These are phyloP conservation scores for Dothistroma pini DNA, from an alignment of 2,329 filamentous ascomycete genomes.

Conservation along the genomic window DNA sequence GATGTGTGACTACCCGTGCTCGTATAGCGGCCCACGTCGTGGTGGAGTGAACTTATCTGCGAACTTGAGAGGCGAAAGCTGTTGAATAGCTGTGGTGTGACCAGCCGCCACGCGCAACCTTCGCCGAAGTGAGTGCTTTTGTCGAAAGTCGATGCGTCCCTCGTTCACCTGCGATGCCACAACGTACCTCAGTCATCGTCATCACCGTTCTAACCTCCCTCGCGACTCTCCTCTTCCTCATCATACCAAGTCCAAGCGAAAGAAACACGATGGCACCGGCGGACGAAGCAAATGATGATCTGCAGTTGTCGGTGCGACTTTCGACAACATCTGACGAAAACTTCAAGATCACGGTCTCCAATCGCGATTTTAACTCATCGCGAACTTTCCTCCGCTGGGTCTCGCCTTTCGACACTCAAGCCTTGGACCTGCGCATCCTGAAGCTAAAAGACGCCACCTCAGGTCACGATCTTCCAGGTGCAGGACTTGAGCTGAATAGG, in stretches of 20 bases:
- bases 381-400: constrained; percentile 36
- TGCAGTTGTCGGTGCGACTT: background rate
- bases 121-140: no score
- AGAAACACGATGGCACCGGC: background rate
- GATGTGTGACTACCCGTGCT: background rate
- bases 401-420: constrained; percentile 37
- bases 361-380: background rate
- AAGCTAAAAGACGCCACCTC: constrained; percentile 30
- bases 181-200: background rate
- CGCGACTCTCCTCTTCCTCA: background rate
- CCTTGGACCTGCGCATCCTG: constrained; percentile 38
- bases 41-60: no score
- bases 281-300: background rate
- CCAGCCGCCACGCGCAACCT: constrained; percentile 6
- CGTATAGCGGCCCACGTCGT: no score
- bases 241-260: background rate
- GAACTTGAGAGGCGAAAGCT: no score
- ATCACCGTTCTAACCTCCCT: background rate
- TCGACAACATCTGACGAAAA: background rate
- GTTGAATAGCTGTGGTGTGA: no score
- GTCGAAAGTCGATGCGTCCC: no score
- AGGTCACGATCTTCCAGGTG: constrained; percentile 30
- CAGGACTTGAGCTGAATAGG: constrained; percentile 36
- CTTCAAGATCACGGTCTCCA: background rate
- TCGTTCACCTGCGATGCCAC: background rate